Base-by-base conservation (phyloP, 352 stramenopile genomes). In the Pythium pectinolyticum region DNA sequence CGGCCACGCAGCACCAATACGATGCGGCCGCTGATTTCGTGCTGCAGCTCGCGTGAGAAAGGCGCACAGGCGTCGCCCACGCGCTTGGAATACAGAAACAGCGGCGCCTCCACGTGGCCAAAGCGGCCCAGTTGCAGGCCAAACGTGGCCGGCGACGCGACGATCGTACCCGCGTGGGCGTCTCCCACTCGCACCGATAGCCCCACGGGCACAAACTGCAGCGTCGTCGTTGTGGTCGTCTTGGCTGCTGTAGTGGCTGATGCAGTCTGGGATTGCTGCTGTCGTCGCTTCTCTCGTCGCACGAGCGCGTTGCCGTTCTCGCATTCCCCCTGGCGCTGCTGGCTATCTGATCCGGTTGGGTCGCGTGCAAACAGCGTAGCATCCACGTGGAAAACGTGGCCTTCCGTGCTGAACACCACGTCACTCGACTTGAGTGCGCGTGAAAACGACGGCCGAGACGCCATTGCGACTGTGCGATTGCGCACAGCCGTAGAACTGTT, bases 391-490 rank as follows among this genome's bases (percentile, higher is more conserved):
- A 95, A 70, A 20, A 95, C 57, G 64, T 95, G 86, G 27, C 86
- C 86, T 70, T 95, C 86, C 0, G 84, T 95, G 35, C 79, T 95
- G 66, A 93, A 95, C 3, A 95, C 69, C 10, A 92, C 72, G 31
- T 95, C 75, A 1, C 80, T 81, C 9, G 79, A 66, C 72, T 90
- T 89, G 32, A 92, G 72, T 9, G 74, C 14, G 5, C 77, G 69
- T 45, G 56, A 67, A 66, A 47, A 46, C 48, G 7, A 15, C 25
- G 43, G 22, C 50, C 57, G 15, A 14, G 37, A 2, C 3, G 51
- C 49, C 28, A 25, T 25, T 11, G 47, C 24, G 32, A 24, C n/a
- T n/a, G n/a, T n/a, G n/a, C n/a, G n/a, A n/a, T n/a, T n/a, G n/a
- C n/a, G n/a, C n/a, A n/a, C n/a, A n/a, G n/a, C n/a, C n/a, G n/a